Base-by-base conservation (phyloP, 768 basidiomycete genomes). In the Tylopilus intermedius region DNA sequence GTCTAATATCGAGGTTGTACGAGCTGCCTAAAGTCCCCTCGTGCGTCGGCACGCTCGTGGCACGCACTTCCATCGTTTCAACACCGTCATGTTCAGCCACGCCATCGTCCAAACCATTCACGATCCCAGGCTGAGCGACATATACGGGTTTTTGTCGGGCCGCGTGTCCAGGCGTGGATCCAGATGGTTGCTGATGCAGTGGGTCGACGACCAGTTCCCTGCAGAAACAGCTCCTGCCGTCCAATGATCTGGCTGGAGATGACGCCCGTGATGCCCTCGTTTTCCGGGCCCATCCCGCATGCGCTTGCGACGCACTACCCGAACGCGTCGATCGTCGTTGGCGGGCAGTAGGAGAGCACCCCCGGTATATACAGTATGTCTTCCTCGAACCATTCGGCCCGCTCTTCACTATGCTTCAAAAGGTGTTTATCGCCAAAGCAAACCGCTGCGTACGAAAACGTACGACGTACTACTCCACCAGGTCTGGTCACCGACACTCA, bases 381-480 rank as follows among this genome's bases (percentile, higher is more conserved):
- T 75, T 75, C 58, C 67, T 75, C 37, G 68, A 74, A 53, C 74
- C 74, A 2, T 72, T 68, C 47, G 72, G 74, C 46, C 64, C 69
- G 13, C 66, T 75, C 33, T 75, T 72, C 46, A 15, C 57, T 4
- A 66, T 61, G 18, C 54, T 75, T 29, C 74, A 75, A 51, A 63
- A 62, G 40, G 66, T 67, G 8, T 74, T 75, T 58, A 72, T 75
- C 49, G 41, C 62, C 5, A 74, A 74, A 18, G 18, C 18, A 18
- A 18, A 18, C 18, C 18, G 18, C 18, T 18, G 18, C 18, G 18
- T 18, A 18, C 18, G 18, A 18, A 18, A 18, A 18, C 18, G 18
- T 18, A 18, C 18, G 18, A 18, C 18, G 18, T 18, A 18, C 18
- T 18, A 18, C 18, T 18, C 18, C 18, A 18, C 18, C 18, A 18